A percentile compares a stretch with the other conserved stretches of the same genome.
phyloP scores from a whole-genome alignment of 2,329 filamentous ascomycete genomes.

The Fusarium solani-melongenae region DNA sequence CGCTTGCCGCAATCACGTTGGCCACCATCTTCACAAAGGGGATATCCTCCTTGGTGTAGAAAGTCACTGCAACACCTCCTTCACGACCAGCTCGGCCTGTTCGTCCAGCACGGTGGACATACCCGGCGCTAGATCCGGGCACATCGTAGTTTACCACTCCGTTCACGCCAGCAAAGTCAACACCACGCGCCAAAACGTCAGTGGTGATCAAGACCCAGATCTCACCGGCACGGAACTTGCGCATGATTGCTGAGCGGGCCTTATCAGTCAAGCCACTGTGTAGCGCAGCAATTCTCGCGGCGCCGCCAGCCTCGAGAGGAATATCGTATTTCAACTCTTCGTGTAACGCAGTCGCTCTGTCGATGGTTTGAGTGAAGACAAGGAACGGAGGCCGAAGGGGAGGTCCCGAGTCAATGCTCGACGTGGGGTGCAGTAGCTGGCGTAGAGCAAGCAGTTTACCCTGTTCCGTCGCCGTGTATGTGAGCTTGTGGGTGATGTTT shows the following conservation, averaged over 20 bases:
- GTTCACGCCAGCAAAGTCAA: slow-evolving; percentile 95
- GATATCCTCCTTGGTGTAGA: slow-evolving; percentile 96
- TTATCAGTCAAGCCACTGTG: slow-evolving; percentile 86
- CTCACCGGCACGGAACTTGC: slow-evolving; percentile 88
- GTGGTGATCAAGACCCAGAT: slow-evolving; percentile 98
- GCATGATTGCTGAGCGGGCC: slow-evolving; percentile 83
- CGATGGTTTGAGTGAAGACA: slow-evolving; percentile 96
- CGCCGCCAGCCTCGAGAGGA: slow-evolving; percentile 85
- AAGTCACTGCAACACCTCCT: slow-evolving; percentile 90
- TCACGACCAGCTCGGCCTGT: slow-evolving; percentile 89
- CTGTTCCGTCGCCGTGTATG: slow-evolving; percentile 91
- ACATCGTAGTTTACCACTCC: slow-evolving; percentile 98
- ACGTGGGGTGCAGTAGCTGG: slow-evolving; percentile 84
- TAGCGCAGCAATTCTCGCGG: slow-evolving; percentile 85
- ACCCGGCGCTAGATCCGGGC: slow-evolving; percentile 87
- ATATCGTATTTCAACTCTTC: slow-evolving; percentile 96
- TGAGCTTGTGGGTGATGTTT: slow-evolving; percentile 88
- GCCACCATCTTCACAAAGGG: slow-evolving; percentile 89
- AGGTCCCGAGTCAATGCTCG: slow-evolving; percentile 64
- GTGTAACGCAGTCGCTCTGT: slow-evolving; percentile 86
- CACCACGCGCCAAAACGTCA: slow-evolving; percentile 88
- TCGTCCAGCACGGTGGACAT: slow-evolving; percentile 92
- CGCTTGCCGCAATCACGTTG: slow-evolving; percentile 88
- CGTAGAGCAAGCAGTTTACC: slow-evolving; percentile 93
- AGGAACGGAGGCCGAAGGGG: slow-evolving; percentile 87